phyloP scores from a whole-genome alignment of 2,329 filamentous ascomycete genomes.

The Penicillium sp. region DNA sequence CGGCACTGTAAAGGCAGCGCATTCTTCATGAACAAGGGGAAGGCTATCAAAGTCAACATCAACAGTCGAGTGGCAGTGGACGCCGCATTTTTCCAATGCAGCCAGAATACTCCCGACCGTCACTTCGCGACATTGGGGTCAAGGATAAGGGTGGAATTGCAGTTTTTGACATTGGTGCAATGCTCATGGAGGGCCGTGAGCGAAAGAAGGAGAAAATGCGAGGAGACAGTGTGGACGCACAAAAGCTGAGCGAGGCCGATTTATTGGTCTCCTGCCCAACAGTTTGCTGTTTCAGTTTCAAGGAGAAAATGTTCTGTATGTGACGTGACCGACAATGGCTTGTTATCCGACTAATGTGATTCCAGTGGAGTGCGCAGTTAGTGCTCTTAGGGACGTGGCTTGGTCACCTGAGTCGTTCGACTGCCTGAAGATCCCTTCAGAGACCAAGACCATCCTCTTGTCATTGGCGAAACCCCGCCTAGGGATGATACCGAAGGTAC shows the following conservation, averaged over 20 bases:
- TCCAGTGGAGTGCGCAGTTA: constrained; percentile 17
- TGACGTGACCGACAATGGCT: constrained; percentile 3
- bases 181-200: constrained; percentile 9
- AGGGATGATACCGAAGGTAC: constrained; percentile 15
- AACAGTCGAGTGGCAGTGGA: constrained; percentile 22
- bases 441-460: constrained; percentile 20
- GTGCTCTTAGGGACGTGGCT: constrained; percentile 16
- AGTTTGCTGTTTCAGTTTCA: constrained; percentile 23
- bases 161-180: constrained; percentile 12
- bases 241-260: constrained; percentile 14
- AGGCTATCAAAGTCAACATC: constrained; percentile 20
- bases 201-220: constrained; percentile 15
- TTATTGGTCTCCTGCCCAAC: constrained; percentile 20
- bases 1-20: constrained; percentile 31
- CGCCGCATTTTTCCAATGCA: constrained; percentile 23
- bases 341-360: constrained; percentile 4
- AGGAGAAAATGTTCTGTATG: constrained; percentile 23
- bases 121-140: constrained; percentile 10
- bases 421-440: constrained; percentile 19
- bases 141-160: constrained; percentile 13
- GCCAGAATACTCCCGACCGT: constrained; percentile 22
- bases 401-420: constrained; percentile 20
- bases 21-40: constrained; percentile 32
- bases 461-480: constrained; percentile 17
- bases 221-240: constrained; percentile 8